These are phyloP conservation scores for Taphrina flavorubra DNA, from an alignment of 1,139 yeast genomes.

Conservation along the genomic window DNA sequence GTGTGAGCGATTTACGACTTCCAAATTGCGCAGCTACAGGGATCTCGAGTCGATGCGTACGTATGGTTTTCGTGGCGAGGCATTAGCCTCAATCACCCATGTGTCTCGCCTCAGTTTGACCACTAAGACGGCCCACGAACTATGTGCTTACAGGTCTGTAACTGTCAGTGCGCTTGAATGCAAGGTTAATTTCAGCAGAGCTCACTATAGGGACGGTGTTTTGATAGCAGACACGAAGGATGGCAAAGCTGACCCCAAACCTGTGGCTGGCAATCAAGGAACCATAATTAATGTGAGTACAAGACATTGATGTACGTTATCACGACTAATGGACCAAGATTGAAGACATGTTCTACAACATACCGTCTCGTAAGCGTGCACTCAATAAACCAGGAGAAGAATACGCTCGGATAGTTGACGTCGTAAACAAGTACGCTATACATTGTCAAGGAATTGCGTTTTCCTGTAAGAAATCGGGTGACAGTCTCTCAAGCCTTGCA, in stretches of 20 bases:
- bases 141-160: slow-evolving; percentile 63
- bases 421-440: slow-evolving; percentile 80
- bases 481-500: slow-evolving; percentile 61
- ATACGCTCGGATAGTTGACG: slow-evolving; percentile 75
- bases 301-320: slow-evolving; percentile 2
- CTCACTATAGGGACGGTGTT: slow-evolving; percentile 50
- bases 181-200: slow-evolving; percentile 45
- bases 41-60: slow-evolving; percentile 62
- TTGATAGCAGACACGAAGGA: slow-evolving; percentile 48
- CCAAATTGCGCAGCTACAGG: slow-evolving; percentile 62
- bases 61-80: slow-evolving; percentile 84
- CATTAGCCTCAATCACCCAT: slow-evolving; percentile 72
- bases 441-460: slow-evolving; percentile 75
- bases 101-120: slow-evolving; percentile 70
- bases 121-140: slow-evolving; percentile 67
- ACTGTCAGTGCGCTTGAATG: not conserved
- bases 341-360: slow-evolving; percentile 88
- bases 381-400: slow-evolving; percentile 75
- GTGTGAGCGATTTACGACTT: slow-evolving; percentile 73
- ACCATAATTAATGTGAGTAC: slow-evolving; percentile 67
- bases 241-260: slow-evolving; percentile 62
- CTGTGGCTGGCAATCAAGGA: slow-evolving; percentile 86
- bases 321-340: slow-evolving; percentile 49
- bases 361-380: slow-evolving; percentile 76
- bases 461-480: slow-evolving; percentile 66